Percentiles rank a stretch among this genome's conserved stretches.
phyloP scores from a whole-genome alignment of 495 filamentous ascomycete genomes.

The Lineolata rhizophorae region DNA sequence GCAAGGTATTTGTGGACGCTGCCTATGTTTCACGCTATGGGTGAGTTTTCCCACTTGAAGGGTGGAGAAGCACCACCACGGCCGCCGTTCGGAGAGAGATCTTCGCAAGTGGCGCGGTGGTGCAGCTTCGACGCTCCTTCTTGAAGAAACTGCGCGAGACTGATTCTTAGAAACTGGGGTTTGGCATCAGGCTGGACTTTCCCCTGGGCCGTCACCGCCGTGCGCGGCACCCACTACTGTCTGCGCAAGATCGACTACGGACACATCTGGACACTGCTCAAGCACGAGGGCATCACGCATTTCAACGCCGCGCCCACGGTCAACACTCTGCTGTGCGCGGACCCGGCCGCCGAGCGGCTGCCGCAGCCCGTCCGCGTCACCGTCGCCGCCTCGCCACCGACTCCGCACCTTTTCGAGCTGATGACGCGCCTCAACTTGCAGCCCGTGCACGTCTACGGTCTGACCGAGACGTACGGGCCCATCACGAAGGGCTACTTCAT shows the following conservation, averaged over 20 bases:
- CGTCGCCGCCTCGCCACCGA: constrained; percentile 80
- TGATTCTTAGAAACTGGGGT: too few relatives aligned
- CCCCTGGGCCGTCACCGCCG: constrained; percentile 72
- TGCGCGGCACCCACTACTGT: constrained; percentile 85
- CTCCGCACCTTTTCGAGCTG: constrained; percentile 69
- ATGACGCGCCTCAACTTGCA: constrained; percentile 76
- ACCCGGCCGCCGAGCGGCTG: constrained; percentile 44
- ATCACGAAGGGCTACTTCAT: constrained; percentile 85
- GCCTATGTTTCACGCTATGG: constrained; percentile 91
- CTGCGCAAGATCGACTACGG: constrained; percentile 88
- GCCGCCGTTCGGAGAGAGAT: too few relatives aligned
- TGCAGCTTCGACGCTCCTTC: too few relatives aligned
- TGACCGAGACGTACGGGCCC: constrained; percentile 91
- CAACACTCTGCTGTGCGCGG: constrained; percentile 74
- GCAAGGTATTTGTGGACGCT: constrained; percentile 81
- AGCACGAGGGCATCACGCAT: constrained; percentile 69
- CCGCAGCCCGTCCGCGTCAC: constrained; percentile 61
- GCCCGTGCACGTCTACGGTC: constrained; percentile 85
- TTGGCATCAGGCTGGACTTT: constrained; percentile 17
- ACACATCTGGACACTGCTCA: constrained; percentile 72
- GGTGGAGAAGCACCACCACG: too few relatives aligned
- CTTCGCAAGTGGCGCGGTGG: too few relatives aligned
- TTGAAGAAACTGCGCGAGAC: too few relatives aligned
- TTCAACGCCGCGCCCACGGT: constrained; percentile 94
- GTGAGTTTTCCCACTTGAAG: constrained; percentile 16